phyloP scores from a whole-genome alignment of 2,329 filamentous ascomycete species.

The Aspergillus sp. region DNA sequence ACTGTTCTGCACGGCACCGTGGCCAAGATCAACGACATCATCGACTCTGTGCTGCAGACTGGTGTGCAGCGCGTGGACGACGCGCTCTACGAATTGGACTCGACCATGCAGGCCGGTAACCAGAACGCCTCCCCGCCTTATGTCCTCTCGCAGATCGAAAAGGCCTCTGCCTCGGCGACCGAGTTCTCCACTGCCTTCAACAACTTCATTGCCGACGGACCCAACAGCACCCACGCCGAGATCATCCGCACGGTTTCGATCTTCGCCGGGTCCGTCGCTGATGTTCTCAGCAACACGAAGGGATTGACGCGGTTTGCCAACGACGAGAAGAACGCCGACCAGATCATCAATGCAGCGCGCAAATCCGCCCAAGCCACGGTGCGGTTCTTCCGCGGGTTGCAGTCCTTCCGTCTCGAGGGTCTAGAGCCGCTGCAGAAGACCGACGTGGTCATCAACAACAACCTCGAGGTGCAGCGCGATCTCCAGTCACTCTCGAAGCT shows the following conservation, averaged over 20 bases:
- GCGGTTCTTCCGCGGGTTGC: constrained; percentile 89
- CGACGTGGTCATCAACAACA: constrained; percentile 95
- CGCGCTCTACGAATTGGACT: constrained; percentile 94
- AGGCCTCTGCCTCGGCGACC: constrained; percentile 88
- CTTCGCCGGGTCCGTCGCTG: constrained; percentile 85
- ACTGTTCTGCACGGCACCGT: constrained; percentile 81
- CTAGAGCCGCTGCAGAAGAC: constrained; percentile 90
- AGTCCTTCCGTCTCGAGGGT: constrained; percentile 89
- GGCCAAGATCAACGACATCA: constrained; percentile 93
- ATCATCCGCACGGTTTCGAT: constrained; percentile 90
- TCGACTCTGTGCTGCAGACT: constrained; percentile 91
- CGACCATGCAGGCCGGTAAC: constrained; percentile 96
- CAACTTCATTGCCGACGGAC: constrained; percentile 95
- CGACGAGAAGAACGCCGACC: constrained; percentile 90
- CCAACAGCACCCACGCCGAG: constrained; percentile 82
- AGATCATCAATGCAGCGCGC: constrained; percentile 76
- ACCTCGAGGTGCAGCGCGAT: constrained; percentile 92
- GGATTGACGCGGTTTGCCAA: constrained; percentile 88
- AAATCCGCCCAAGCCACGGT: constrained; percentile 83
- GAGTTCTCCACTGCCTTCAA: constrained; percentile 98
- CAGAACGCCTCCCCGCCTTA: constrained; percentile 95
- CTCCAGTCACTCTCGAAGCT: constrained; percentile 91
- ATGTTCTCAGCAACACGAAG: constrained; percentile 95
- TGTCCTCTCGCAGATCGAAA: constrained; percentile 94
- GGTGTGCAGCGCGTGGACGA: constrained; percentile 94